Evolutionary conservation across 78 protist species (phyloP).

Genomic region (Dictyostelium brefeldianum): DNA sequence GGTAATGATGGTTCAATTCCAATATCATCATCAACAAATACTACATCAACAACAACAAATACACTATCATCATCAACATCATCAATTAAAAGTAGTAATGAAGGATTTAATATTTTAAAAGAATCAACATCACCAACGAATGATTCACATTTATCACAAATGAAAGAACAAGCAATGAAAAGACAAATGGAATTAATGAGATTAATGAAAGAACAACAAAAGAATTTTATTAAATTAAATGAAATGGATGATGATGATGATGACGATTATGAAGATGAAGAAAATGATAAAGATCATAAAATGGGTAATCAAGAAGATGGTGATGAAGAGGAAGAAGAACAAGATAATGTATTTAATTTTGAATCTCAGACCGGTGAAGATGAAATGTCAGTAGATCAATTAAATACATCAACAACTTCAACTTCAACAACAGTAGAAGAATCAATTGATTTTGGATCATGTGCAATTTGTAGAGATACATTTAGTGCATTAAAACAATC

Average conservation of each 20-base stretch:
- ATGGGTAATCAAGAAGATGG: not conserved
- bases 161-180: slow-evolving; percentile 43
- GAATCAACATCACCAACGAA: not conserved
- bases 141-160: not conserved
- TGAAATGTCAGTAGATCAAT: not conserved
- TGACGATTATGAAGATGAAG: not conserved
- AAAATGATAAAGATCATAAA: not conserved
- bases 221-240: slow-evolving; percentile 1
- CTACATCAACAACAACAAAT: not conserved
- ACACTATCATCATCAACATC: not conserved
- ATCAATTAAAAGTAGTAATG: not conserved
- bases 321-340: not conserved
- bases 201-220: slow-evolving; percentile 45
- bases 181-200: slow-evolving; percentile 55
- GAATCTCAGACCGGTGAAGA: not conserved
- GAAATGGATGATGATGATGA: not conserved
- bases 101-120: not conserved
- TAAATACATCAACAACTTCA: not conserved
- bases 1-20: not conserved
- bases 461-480: slow-evolving; percentile 41
- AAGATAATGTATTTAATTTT: too few relatives aligned
- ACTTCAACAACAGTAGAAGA: not conserved
- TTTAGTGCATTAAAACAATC: not conserved
- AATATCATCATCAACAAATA: not conserved
- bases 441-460: slow-evolving; percentile 27